Base-by-base conservation (phyloP, 139 green algal genomes). In the Tetradesmus lagerheimii region DNA sequence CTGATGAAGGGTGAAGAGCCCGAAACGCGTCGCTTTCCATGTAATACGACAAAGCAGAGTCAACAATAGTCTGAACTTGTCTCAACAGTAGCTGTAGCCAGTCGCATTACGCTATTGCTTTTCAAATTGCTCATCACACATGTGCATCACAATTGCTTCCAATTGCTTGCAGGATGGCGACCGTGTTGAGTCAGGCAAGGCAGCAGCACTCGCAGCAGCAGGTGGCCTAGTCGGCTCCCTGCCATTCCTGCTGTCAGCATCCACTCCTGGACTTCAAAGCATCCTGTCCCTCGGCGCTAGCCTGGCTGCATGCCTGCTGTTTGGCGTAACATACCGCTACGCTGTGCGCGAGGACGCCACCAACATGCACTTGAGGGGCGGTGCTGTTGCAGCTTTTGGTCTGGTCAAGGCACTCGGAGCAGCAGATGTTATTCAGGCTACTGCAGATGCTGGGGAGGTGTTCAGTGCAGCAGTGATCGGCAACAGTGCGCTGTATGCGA, bases 241-340 rank as follows among this genome's bases (percentile, higher is more conserved):
- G 80, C 95, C 95, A 3, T 79, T 97, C 6, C 53, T 90, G 35
- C 23, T 89, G 8, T 80, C 84, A 0, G 31, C 75, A 1, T 53
- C 39, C 5, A 64, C n/a, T 15, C 39, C 45, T 18, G 71, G 45
- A 23, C 20, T 86, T 2, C 29, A 37, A 15, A 50, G 37, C 14
- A n/a, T 92, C 6, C 88, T 95, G 23, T 78, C 71, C 18, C 67
- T 96, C 35, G 77, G 39, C 25, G 83, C 87, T 0, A 85, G 88
- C 0, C 34, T 89, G 11, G 90, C 77, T 20, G 93, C 89, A 12
- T 92, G 91, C 62, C 87, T 94, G 71, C 91, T 97, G 57, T 96
- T 97, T 87, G 95, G 95, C 1, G 89, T 95, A 15, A 93, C 92
- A 5, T 97, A 97, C 91, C 86, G 95, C 74, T 96, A 89, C 34